Base-by-base conservation (phyloP, 2,329 filamentous ascomycete genomes). In the Colletotrichum destructivum region DNA sequence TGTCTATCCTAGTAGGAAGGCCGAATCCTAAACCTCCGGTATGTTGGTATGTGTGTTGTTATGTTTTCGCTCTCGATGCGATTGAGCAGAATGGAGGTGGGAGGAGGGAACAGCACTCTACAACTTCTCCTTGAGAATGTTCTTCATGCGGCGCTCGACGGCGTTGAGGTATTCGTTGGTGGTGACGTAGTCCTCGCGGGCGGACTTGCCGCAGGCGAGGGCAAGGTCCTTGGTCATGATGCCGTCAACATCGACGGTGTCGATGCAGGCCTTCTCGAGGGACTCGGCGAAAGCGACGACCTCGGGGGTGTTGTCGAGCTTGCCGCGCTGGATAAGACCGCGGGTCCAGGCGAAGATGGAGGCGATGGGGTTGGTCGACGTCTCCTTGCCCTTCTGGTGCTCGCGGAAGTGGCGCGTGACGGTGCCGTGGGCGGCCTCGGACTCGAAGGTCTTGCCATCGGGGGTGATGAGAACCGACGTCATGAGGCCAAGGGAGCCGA, bases 221-320 rank as follows among this genome's bases (percentile, higher is more conserved):
- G 96, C 96, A 78, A 99, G 86, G 84, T 99, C 96, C 91, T 99
- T 99, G 83, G 96, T 99, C 96, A 98, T 99, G 86, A 98, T 93
- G 74, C 94, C 94, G 81, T 98, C 96, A 71, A 93, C 84, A 82
- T 98, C 94, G 76, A 99, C 96, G 35, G 96, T 96, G 83, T 98
- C 95, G 71, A 98, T 88, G 83, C 96, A 98, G 47, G 96, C 96
- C 83, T 93, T 89, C 89, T 99, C 96, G 66, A 99, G 90, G 80
- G 89, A 90, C 87, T 98, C 94, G 71, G 96, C 96, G 79, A 98
- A 99, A 62, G 93, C 89, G 72, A 98, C 91, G 38, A 99, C 88
- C 76, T 98, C 95, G 40, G 95, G 95, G n/a, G 95, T 98, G 64
- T 90, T 87, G 84, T 99, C 96, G 76, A 99, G 91, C 86, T 94